A percentile compares a stretch with the other conserved stretches of the same genome.
Conservation (phyloP, 1,139 yeast species). For the Yamadazyma triangularis region DNA sequence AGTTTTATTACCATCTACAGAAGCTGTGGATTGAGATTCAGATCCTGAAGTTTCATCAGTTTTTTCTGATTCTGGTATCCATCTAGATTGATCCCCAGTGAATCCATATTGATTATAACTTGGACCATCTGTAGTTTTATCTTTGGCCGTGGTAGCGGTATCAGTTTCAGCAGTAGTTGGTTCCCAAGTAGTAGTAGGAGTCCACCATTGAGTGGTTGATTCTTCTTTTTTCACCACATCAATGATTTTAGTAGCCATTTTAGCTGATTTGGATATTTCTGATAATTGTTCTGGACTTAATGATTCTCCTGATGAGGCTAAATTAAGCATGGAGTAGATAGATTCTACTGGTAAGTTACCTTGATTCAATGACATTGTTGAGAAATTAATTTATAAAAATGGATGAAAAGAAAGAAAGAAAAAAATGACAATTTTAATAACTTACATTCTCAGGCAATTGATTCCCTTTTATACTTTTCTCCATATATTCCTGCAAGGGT, state of each 20-base stretch:
- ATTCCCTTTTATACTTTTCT: too few species aligned
- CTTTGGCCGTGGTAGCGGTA: conserved; percentile 6
- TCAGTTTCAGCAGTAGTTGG: conserved; percentile 3
- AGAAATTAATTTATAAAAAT: too few species aligned
- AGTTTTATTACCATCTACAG: conserved; percentile 16
- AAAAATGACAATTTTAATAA: too few species aligned
- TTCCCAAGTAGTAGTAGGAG: conserved; percentile 3
- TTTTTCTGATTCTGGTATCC: conserved; percentile 17
- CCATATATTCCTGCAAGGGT: neutral
- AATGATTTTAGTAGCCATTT: neutral
- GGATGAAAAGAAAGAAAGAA: too few species aligned
- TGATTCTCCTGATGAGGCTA: too few species aligned
- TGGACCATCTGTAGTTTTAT: conserved; percentile 9
- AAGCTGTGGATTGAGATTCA: conserved; percentile 11
- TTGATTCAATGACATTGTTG: too few species aligned
- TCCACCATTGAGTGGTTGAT: conserved; percentile 6
- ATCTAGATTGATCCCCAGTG: conserved; percentile 35
- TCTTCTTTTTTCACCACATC: neutral
- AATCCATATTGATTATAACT: conserved; percentile 42
- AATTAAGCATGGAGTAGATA: too few species aligned
- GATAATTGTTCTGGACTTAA: too few species aligned
- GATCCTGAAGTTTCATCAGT: conserved; percentile 12
- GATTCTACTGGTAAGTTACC: too few species aligned
- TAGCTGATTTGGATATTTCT: too few species aligned
- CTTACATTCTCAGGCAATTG: too few species aligned